Conservation (phyloP, 371 early-diverging fungal species). For the Lichtheimia hyalospora region DNA sequence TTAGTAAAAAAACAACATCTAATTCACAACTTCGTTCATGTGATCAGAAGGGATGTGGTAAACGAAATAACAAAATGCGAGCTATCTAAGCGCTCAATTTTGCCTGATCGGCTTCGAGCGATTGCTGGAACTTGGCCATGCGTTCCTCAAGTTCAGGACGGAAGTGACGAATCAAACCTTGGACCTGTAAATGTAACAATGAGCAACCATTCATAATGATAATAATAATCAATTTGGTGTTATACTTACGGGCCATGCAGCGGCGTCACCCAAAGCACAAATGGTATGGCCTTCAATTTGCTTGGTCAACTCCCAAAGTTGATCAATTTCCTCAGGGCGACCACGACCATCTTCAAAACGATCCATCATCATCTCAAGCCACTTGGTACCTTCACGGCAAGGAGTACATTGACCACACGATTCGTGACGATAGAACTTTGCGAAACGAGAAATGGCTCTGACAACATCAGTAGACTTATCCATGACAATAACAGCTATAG, state of each 20-base stretch:
- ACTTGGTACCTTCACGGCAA: slow-evolving; percentile 95
- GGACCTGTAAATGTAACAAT: slow-evolving; percentile 27
- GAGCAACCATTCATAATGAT: background rate
- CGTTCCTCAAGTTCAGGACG: slow-evolving; percentile 89
- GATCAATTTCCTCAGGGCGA: slow-evolving; percentile 86
- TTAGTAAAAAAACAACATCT: too few species aligned
- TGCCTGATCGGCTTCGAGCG: slow-evolving; percentile 10
- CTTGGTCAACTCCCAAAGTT: slow-evolving; percentile 80
- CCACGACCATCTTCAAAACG: slow-evolving; percentile 91
- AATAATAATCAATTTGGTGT: background rate
- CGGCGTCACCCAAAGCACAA: slow-evolving; percentile 97
- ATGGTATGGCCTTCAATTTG: slow-evolving; percentile 99
- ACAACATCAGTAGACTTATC: slow-evolving; percentile 94
- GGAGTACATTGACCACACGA: slow-evolving; percentile 98
- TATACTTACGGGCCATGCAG: slow-evolving; percentile 86
- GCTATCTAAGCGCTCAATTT: slow-evolving; percentile 2
- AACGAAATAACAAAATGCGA: background rate
- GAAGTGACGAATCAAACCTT: slow-evolving; percentile 93
- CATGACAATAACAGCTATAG: slow-evolving; percentile 88
- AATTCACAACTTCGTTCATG: too few species aligned
- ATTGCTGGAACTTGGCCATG: slow-evolving; percentile 62
- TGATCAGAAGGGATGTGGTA: too few species aligned
- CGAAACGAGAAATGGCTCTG: slow-evolving; percentile 86
- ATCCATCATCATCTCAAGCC: slow-evolving; percentile 95
- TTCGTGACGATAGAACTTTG: slow-evolving; percentile 96